phyloP scores from a whole-genome alignment of 1,284 basidiomycete species.

The Anthracocystis panici-leucophaei region DNA sequence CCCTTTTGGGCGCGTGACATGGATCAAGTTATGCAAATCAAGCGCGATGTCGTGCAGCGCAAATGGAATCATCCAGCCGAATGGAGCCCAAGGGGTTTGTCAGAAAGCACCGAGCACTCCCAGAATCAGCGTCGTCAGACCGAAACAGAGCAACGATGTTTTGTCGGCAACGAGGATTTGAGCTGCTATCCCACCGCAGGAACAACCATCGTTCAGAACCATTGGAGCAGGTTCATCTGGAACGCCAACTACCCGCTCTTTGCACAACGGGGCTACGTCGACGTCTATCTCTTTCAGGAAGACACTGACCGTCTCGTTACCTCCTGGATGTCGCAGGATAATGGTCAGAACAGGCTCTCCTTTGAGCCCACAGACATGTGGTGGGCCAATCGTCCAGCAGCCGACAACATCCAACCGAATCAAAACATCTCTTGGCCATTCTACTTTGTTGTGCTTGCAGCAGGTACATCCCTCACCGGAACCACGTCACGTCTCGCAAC shows the following conservation, averaged over 20 bases:
- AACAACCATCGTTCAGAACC: slow-evolving; percentile 48
- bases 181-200: slow-evolving; percentile 60
- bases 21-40: slow-evolving; percentile 41
- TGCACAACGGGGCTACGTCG: slow-evolving; percentile 54
- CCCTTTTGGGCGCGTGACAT: slow-evolving; percentile 50
- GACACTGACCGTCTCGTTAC: slow-evolving; percentile 55
- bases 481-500: slow-evolving; percentile 54
- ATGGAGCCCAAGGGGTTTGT: slow-evolving; percentile 1
- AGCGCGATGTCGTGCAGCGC: slow-evolving; percentile 20
- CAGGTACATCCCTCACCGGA: slow-evolving; percentile 40
- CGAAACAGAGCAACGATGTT: slow-evolving; percentile 49
- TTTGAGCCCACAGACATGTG: slow-evolving; percentile 58
- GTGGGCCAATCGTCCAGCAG: slow-evolving; percentile 52
- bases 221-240: slow-evolving; percentile 62
- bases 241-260: slow-evolving; percentile 62
- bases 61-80: slow-evolving; percentile 5
- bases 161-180: slow-evolving; percentile 58
- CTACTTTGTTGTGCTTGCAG: slow-evolving; percentile 62
- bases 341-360: slow-evolving; percentile 52
- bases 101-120: background rate
- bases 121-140: slow-evolving; percentile 50
- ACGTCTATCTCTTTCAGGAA: slow-evolving; percentile 63
- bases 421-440: slow-evolving; percentile 65
- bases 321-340: slow-evolving; percentile 56
- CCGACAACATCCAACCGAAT: slow-evolving; percentile 52